Evolutionary conservation across 306 rosid genomes (phyloP), one percentile per base, ranked within the genome.

Genomic region (Potentilla sterilis): DNA sequence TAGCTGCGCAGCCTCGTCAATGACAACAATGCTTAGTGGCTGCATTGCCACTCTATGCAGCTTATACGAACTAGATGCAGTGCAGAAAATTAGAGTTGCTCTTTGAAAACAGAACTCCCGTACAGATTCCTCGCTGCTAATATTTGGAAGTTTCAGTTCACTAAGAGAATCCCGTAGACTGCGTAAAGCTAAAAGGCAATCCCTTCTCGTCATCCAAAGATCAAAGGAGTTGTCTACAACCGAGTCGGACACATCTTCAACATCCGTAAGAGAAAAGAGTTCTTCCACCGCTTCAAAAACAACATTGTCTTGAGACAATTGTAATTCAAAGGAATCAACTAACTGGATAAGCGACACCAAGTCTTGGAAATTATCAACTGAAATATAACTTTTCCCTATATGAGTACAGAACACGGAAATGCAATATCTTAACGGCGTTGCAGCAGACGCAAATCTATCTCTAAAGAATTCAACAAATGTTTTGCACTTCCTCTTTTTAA

Each of bases 1-100:
- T 61, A 92, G 40, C 32, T 90, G 96, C 32, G 96, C 94, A 48
- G 96, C 97, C 87, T 92, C 97, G 62, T 92, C 97, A 75, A 92
- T 86, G 28, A 90, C 88, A 67, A 92, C 79, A 77, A 88, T 18
- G 7, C 74, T 48, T 15, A 87, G 76, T 7, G 96, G 91, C 21
- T 74, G 14, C 78, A 87, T 88, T 41, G 0, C 18, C 74, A 84
- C 79, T 11, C 79, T 75, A 65, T 86, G 88, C 24, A 92, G 78
- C 82, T 79, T 80, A 79, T 35, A 87, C 13, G 97, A 90, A 70
- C 87, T 90, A 32, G 96, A 92, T 6, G 89, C 87, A 14, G 97
- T 89, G 85, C 75, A 88, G 72, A 92, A 90, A 62, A 90, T 80
- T 76, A 92, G 73, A 24, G 89, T 85, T 59, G 96, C 88, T 19